Conservation (phyloP, 75 land plant genomes). For the Cryptomeria japonica region DNA sequence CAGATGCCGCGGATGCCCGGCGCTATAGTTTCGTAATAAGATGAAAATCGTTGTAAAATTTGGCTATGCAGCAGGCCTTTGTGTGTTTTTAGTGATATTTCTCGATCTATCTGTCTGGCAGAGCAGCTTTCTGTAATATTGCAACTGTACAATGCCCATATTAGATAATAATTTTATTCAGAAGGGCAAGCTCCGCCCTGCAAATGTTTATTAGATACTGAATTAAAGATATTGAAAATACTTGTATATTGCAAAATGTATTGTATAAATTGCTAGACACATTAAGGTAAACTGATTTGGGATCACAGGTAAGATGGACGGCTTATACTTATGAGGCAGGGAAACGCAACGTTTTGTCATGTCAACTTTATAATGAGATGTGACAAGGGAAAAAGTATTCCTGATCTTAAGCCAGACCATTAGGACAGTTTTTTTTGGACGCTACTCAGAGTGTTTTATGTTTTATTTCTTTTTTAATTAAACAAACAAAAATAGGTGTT, state of each 20-base stretch:
- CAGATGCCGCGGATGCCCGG: neutral
- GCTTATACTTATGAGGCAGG: neutral
- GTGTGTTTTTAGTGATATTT: neutral
- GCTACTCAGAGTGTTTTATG: too few species aligned
- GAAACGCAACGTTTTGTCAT: neutral
- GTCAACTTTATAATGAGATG: neutral
- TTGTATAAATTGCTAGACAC: too few species aligned
- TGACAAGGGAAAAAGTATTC: neutral
- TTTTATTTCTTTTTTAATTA: too few species aligned
- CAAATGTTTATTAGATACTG: neutral
- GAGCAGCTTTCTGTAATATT: neutral
- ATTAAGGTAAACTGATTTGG: too few species aligned
- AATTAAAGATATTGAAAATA: neutral
- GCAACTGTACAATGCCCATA: too few species aligned
- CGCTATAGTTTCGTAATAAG: neutral
- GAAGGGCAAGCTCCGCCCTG: neutral
- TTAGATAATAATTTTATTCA: too few species aligned
- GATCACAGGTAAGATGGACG: neutral
- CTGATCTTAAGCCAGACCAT: too few species aligned
- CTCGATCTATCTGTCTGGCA: neutral
- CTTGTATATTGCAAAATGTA: too few species aligned
- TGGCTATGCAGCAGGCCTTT: neutral
- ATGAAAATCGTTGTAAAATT: neutral
- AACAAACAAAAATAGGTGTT: too few species aligned
- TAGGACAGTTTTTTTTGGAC: too few species aligned